phyloP scores from a whole-genome alignment of 106 monocot genomes.

The Acanthochlamys bracteata region DNA sequence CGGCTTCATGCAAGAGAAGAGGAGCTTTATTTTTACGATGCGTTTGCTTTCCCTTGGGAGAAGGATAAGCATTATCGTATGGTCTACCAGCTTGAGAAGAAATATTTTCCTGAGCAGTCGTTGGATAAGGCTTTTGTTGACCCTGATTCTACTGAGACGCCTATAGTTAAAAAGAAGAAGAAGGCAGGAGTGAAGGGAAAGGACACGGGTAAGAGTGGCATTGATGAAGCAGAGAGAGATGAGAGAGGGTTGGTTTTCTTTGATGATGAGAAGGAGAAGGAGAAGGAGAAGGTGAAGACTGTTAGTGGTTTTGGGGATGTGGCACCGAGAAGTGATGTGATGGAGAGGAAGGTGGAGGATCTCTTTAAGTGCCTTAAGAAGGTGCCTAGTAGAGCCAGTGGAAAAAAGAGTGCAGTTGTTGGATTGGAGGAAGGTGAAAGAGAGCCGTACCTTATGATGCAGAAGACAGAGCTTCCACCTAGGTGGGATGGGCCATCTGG shows the following conservation, averaged over 20 bases:
- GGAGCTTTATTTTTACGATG: constrained; percentile 94
- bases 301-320: too few species aligned
- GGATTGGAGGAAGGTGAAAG: background rate
- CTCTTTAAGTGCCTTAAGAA: constrained; percentile 86
- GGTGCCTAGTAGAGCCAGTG: constrained; percentile 23
- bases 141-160: constrained; percentile 11
- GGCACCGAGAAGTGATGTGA: constrained; percentile 18
- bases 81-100: constrained; percentile 97
- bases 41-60: constrained; percentile 97
- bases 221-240: constrained; percentile 18
- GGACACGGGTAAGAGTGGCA: constrained; percentile 9
- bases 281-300: constrained; percentile 1
- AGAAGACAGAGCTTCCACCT: constrained; percentile 66
- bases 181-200: constrained; percentile 5
- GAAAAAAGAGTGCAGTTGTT: background rate
- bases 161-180: constrained; percentile 1
- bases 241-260: constrained; percentile 49
- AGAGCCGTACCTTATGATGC: constrained; percentile 57
- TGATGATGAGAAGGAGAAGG: constrained; percentile 20
- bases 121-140: constrained; percentile 87
- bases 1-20: constrained; percentile 84
- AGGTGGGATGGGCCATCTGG: constrained; percentile 77
- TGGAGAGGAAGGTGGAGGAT: constrained; percentile 79
- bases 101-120: constrained; percentile 86
- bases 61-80: constrained; percentile 95